Evolutionary conservation across 331 rosid genomes (phyloP).

Genomic region (Quercus phellos): DNA sequence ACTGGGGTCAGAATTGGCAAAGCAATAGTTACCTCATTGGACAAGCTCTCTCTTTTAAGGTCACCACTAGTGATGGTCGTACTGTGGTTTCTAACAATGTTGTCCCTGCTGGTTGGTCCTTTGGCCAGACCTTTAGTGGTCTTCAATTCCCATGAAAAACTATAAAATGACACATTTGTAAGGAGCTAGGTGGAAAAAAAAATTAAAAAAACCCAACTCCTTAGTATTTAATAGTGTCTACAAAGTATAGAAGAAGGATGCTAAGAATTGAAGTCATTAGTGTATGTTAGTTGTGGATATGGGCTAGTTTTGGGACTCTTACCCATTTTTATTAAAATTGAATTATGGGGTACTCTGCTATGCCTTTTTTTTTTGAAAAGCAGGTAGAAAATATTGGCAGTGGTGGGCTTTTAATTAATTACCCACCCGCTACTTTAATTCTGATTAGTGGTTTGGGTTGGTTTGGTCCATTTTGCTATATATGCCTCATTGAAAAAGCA

Average conservation of each 20-base stretch:
- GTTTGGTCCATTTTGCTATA: neutral
- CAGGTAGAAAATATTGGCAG: slow-evolving; percentile 21
- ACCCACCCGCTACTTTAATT: slow-evolving; percentile 25
- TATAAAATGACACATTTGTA: neutral
- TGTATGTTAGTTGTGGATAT: slow-evolving; percentile 6
- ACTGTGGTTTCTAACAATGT: slow-evolving; percentile 41
- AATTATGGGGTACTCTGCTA: slow-evolving; percentile 15
- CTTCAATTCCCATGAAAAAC: slow-evolving; percentile 41
- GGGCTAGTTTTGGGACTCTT: slow-evolving; percentile 28
- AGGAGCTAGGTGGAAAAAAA: no score
- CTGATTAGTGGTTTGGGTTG: neutral
- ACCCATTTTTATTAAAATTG: slow-evolving; percentile 4
- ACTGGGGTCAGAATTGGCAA: slow-evolving; percentile 95
- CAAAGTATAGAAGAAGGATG: neutral
- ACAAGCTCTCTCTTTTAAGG: slow-evolving; percentile 66
- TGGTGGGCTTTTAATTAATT: slow-evolving; percentile 20
- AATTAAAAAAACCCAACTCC: neutral
- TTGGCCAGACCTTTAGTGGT: slow-evolving; percentile 69
- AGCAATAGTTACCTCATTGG: slow-evolving; percentile 55
- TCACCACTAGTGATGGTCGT: slow-evolving; percentile 61
- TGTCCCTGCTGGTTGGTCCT: slow-evolving; percentile 58
- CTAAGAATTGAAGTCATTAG: neutral
- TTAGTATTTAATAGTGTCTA: neutral
- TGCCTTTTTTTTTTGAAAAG: slow-evolving; percentile 15
- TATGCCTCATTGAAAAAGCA: neutral